A percentile compares a stretch with the other conserved stretches of the same genome.
These are phyloP conservation scores for Myriosclerotinia scirpicola DNA, from an alignment of 2,329 filamentous ascomycete species.

Conservation along the genomic window DNA sequence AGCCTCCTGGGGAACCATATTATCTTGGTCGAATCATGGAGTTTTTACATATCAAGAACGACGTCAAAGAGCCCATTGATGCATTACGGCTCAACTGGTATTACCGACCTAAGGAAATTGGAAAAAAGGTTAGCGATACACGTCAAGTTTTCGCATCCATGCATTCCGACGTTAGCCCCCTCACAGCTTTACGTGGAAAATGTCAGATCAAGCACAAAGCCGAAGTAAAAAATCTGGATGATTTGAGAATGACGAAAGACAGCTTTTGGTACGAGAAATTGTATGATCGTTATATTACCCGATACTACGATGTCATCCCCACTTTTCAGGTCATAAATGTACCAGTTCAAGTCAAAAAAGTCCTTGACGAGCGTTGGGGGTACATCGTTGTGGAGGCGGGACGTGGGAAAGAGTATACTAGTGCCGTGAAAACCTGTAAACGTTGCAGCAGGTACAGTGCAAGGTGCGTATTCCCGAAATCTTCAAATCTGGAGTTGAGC, in stretches of 20 bases:
- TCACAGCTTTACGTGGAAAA: slow-evolving; percentile 90
- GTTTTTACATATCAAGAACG: slow-evolving; percentile 81
- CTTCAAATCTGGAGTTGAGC: slow-evolving; percentile 13
- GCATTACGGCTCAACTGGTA: slow-evolving; percentile 96
- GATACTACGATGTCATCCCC: slow-evolving; percentile 95
- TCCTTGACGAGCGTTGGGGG: slow-evolving; percentile 94
- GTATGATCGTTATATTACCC: slow-evolving; percentile 97
- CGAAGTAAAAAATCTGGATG: slow-evolving; percentile 79
- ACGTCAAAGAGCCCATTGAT: slow-evolving; percentile 72
- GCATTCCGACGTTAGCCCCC: slow-evolving; percentile 94
- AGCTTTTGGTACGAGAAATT: slow-evolving; percentile 97
- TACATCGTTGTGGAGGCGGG: slow-evolving; percentile 93
- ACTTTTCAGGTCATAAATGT: slow-evolving; percentile 94
- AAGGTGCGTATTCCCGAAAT: slow-evolving; percentile 59
- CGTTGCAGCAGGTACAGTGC: slow-evolving; percentile 89
- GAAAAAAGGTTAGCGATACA: slow-evolving; percentile 86
- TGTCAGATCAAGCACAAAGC: slow-evolving; percentile 86
- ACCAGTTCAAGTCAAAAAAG: slow-evolving; percentile 89
- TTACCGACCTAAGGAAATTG: slow-evolving; percentile 94
- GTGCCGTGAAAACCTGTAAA: slow-evolving; percentile 94
- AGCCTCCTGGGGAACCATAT: slow-evolving; percentile 96
- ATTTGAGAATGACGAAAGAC: slow-evolving; percentile 81
- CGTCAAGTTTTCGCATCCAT: slow-evolving; percentile 93
- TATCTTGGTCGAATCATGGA: slow-evolving; percentile 99
- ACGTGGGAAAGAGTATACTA: slow-evolving; percentile 91